Percentiles rank a stretch among this genome's conserved stretches.
phyloP scores from a whole-genome alignment of 768 basidiomycete genomes.

The Stropharia rugosoannulata region DNA sequence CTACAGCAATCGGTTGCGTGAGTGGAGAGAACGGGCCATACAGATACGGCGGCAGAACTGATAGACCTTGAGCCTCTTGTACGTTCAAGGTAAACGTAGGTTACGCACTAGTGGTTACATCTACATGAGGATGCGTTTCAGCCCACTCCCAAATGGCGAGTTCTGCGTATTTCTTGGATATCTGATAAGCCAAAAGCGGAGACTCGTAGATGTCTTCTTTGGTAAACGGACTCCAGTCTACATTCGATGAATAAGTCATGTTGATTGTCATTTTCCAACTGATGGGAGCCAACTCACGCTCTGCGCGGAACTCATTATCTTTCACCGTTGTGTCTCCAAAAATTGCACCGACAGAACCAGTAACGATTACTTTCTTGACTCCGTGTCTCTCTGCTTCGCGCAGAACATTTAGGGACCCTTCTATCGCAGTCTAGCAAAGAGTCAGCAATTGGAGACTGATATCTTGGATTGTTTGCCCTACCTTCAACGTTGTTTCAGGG shows the following conservation, averaged over 20 bases:
- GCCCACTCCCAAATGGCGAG: slow-evolving; percentile 40
- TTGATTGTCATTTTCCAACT: not conserved
- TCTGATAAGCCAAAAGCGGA: slow-evolving; percentile 26
- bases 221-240: slow-evolving; percentile 35
- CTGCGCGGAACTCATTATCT: not conserved
- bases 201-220: slow-evolving; percentile 23
- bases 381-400: slow-evolving; percentile 36
- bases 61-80: not conserved
- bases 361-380: slow-evolving; percentile 32
- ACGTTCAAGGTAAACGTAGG: not conserved
- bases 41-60: slow-evolving; percentile 38
- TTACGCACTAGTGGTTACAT: slow-evolving; percentile 35
- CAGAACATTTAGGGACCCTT: slow-evolving; percentile 36
- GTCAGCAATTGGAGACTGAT: not conserved
- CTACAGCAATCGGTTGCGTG: slow-evolving; percentile 17
- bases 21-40: slow-evolving; percentile 35
- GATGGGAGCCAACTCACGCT: slow-evolving; percentile 5
- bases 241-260: not conserved
- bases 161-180: slow-evolving; percentile 39
- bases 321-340: slow-evolving; percentile 15
- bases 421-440: slow-evolving; percentile 27
- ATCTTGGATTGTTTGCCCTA: not conserved
- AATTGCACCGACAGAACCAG: slow-evolving; percentile 34
- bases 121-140: slow-evolving; percentile 35
- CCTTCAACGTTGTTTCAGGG: slow-evolving; percentile 17